phyloP scores from a whole-genome alignment of 2,329 filamentous ascomycete species.

The Scortechinia acanthostroma region DNA sequence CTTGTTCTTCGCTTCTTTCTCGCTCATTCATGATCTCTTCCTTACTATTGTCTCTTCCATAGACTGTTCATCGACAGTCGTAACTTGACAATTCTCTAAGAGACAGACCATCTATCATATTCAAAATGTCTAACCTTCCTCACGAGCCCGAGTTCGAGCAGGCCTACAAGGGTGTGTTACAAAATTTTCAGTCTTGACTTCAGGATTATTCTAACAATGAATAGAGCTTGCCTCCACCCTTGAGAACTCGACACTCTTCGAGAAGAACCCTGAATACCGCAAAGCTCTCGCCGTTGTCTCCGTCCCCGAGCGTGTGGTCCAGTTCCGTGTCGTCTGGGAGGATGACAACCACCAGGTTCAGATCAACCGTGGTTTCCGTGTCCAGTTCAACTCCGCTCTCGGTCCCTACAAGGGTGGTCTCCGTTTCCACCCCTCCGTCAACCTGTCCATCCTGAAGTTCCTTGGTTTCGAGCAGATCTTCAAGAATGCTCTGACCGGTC shows the following conservation, averaged over 20 bases:
- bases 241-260: slow-evolving; percentile 85
- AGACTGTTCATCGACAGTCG: slow-evolving; percentile 1
- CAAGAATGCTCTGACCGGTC: slow-evolving; percentile 96
- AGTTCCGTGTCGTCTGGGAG: slow-evolving; percentile 97
- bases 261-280: slow-evolving; percentile 89
- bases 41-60: neutral
- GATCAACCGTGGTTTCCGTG: slow-evolving; percentile 90
- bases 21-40: neutral
- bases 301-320: slow-evolving; percentile 88
- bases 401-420: slow-evolving; percentile 98
- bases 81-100: neutral
- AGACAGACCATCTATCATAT: neutral
- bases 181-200: neutral
- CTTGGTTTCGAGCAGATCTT: slow-evolving; percentile 99
- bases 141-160: slow-evolving; percentile 96
- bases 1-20: slow-evolving; percentile 3
- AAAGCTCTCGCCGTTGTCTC: slow-evolving; percentile 81
- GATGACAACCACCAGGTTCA: slow-evolving; percentile 79
- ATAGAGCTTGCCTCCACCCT: slow-evolving; percentile 89
- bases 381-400: slow-evolving; percentile 96
- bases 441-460: slow-evolving; percentile 81
- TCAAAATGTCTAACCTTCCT: slow-evolving; percentile 73
- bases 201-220: slow-evolving; percentile 1
- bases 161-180: slow-evolving; percentile 77
- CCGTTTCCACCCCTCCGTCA: slow-evolving; percentile 86